These are phyloP conservation scores for Chalciporus sphaerocephalus DNA, from an alignment of 768 basidiomycete species.

Conservation along the genomic window DNA sequence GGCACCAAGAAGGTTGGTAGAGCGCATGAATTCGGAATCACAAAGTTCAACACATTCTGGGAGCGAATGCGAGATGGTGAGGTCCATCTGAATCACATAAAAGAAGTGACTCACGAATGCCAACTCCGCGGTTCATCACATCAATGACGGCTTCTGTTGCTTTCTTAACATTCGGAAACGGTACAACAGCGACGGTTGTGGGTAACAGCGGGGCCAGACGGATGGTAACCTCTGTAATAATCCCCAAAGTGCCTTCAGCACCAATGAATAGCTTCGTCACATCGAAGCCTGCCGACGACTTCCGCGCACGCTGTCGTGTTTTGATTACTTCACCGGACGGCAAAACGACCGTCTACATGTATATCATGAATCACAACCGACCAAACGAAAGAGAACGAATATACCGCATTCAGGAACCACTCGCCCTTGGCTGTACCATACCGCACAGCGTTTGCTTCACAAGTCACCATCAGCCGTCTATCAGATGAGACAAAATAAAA, in stretches of 20 bases:
- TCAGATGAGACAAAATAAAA: not conserved
- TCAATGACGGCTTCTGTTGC: constrained; percentile 76
- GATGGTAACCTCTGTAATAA: constrained; percentile 86
- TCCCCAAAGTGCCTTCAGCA: constrained; percentile 77
- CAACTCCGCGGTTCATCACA: constrained; percentile 66
- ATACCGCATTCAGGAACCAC: constrained; percentile 83
- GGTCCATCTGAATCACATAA: not conserved
- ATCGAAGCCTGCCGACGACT: constrained; percentile 87
- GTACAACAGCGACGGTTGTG: constrained; percentile 76
- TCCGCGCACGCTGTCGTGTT: constrained; percentile 71
- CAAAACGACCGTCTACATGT: constrained; percentile 73
- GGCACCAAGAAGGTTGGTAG: constrained; percentile 53
- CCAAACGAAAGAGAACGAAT: constrained; percentile 16
- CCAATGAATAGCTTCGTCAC: constrained; percentile 83
- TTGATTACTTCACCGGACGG: constrained; percentile 89
- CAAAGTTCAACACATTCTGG: constrained; percentile 82
- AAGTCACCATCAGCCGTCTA: constrained; percentile 13
- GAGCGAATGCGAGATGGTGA: not conserved
- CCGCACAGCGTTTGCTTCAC: constrained; percentile 68
- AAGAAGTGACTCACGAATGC: constrained; percentile 55
- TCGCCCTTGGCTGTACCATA: constrained; percentile 89
- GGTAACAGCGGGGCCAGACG: constrained; percentile 78
- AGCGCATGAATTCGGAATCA: constrained; percentile 65
- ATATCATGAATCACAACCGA: not conserved
- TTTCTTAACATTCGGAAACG: constrained; percentile 69